phyloP scores from a whole-genome alignment of 2,329 filamentous ascomycete genomes.

The Aureobasidium sp. region DNA sequence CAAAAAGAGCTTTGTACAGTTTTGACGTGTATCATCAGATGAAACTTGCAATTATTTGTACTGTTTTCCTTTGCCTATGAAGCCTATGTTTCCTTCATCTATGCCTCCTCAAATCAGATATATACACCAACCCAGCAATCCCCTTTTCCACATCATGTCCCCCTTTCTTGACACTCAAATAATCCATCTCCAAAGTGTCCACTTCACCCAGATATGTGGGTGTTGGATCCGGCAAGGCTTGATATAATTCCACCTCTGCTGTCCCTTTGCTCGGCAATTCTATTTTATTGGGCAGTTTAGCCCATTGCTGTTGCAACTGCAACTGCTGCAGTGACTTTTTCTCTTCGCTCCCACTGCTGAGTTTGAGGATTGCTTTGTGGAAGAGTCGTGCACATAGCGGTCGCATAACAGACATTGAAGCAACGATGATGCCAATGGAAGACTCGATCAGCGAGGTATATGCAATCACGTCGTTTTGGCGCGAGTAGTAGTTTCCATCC shows the following conservation, averaged over 20 bases:
- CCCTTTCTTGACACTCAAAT: neutral
- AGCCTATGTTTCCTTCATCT: too few species aligned
- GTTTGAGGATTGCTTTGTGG: neutral
- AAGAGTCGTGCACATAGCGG: neutral
- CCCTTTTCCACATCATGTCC: neutral
- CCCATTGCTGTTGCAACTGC: too few species aligned
- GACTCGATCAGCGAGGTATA: constrained; percentile 15
- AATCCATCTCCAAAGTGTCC: neutral
- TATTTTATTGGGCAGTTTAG: neutral
- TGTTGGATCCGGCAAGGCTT: neutral
- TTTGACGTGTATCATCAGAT: neutral
- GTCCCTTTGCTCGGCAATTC: neutral
- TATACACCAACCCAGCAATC: neutral
- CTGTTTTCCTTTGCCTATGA: too few species aligned
- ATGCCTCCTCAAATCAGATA: neutral
- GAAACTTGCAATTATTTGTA: too few species aligned
- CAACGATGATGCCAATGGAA: constrained; percentile 16
- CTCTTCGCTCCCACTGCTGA: neutral
- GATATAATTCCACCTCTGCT: neutral
- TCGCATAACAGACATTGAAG: constrained; percentile 13
- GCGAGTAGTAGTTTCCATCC: constrained; percentile 12
- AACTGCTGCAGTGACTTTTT: neutral
- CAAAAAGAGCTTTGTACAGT: too few species aligned
- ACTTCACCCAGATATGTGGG: neutral
- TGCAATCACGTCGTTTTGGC: constrained; percentile 9